A percentile compares a stretch with the other conserved stretches of the same genome.
These are phyloP conservation scores for Panaeolus papilionaceus DNA, from an alignment of 768 basidiomycete genomes.

Conservation along the genomic window DNA sequence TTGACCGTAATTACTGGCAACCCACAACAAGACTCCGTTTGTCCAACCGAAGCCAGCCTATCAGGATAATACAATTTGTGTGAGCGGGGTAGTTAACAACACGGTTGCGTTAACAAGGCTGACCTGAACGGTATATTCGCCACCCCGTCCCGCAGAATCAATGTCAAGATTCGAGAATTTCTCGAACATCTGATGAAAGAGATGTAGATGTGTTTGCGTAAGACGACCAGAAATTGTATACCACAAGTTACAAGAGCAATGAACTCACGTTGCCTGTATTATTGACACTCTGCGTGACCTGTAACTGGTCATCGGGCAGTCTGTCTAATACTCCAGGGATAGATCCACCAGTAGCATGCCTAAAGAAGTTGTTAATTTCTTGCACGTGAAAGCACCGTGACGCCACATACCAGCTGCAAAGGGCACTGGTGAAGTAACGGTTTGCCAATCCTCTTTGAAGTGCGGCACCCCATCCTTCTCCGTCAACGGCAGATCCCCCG, in stretches of 20 bases:
- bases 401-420: slow-evolving; percentile 84
- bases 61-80: slow-evolving; percentile 8
- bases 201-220: slow-evolving; percentile 15
- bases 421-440: slow-evolving; percentile 79
- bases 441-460: slow-evolving; percentile 82
- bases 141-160: slow-evolving; percentile 79
- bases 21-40: slow-evolving; percentile 81
- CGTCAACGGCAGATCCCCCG: slow-evolving; percentile 63
- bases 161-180: slow-evolving; percentile 85
- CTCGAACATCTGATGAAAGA: slow-evolving; percentile 76
- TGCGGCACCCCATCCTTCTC: slow-evolving; percentile 70
- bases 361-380: slow-evolving; percentile 31
- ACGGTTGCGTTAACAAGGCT: slow-evolving; percentile 22
- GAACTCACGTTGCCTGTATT: slow-evolving; percentile 77
- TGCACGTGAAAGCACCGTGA: background rate
- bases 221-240: background rate
- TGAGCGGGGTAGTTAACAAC: background rate
- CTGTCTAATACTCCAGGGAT: slow-evolving; percentile 73
- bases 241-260: background rate
- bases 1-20: slow-evolving; percentile 69
- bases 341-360: slow-evolving; percentile 89
- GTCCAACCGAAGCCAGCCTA: slow-evolving; percentile 90
- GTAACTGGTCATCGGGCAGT: slow-evolving; percentile 72
- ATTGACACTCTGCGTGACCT: slow-evolving; percentile 65
- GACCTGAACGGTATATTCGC: slow-evolving; percentile 89